Conservation (phyloP, 2,329 filamentous ascomycete species). For the Cercospora zeina region DNA sequence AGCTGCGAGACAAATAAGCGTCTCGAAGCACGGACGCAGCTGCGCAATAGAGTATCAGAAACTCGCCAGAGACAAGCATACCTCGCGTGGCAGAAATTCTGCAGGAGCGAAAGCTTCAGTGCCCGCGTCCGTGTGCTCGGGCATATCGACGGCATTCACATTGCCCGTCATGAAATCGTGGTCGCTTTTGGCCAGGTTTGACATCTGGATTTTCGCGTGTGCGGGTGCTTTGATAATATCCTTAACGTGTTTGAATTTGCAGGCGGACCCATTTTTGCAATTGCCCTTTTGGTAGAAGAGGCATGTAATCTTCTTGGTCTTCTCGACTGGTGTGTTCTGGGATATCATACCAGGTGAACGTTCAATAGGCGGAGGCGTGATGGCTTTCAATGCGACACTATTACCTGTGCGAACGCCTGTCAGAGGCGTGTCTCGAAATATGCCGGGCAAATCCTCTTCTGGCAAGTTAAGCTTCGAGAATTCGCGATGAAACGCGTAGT, state of each 20-base stretch:
- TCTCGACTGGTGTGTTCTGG: neutral
- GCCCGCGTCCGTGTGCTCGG: neutral
- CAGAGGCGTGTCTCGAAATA: conserved; percentile 53
- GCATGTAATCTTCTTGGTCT: conserved; percentile 25
- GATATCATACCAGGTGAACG: neutral
- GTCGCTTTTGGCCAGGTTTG: conserved; percentile 22
- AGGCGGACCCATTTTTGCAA: conserved; percentile 38
- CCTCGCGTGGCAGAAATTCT: conserved; percentile 9
- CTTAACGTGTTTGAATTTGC: conserved; percentile 32
- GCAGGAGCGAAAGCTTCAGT: neutral
- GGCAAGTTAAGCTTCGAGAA: conserved; percentile 55
- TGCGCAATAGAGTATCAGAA: neutral
- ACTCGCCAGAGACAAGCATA: neutral
- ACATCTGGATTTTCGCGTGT: conserved; percentile 18
- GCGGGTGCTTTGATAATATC: conserved; percentile 21
- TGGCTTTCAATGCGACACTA: neutral
- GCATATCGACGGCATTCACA: neutral
- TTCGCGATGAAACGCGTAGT: conserved; percentile 54
- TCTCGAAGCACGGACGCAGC: neutral
- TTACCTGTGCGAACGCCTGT: neutral
- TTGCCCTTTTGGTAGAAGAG: conserved; percentile 34
- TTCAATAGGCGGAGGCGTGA: neutral
- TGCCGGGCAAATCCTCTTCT: conserved; percentile 53
- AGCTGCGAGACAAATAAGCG: conserved; percentile 18
- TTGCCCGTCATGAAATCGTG: conserved; percentile 28